phyloP scores from a whole-genome alignment of 2,329 filamentous ascomycete species.

The Calonectria naviculata region DNA sequence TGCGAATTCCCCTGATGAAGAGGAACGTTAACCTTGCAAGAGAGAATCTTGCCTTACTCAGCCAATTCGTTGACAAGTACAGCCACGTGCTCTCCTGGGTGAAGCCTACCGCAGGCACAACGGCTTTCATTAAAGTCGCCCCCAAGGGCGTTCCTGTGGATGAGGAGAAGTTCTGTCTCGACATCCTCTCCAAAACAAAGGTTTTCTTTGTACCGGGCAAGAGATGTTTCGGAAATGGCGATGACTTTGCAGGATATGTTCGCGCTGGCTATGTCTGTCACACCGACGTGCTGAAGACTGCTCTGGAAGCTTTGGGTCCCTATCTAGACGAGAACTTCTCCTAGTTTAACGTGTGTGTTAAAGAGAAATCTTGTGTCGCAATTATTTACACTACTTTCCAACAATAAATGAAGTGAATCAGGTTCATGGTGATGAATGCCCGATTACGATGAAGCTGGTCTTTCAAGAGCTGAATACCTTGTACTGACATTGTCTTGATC shows the following conservation, averaged over 20 bases:
- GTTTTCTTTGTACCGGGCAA: slow-evolving; percentile 14
- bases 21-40: slow-evolving; percentile 56
- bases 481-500: no score
- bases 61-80: slow-evolving; percentile 4
- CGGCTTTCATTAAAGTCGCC: slow-evolving; percentile 12
- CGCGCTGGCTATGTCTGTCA: slow-evolving; percentile 17
- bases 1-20: slow-evolving; percentile 54
- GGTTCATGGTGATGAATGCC: no score
- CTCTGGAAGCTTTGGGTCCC: slow-evolving; percentile 24
- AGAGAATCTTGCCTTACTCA: not conserved
- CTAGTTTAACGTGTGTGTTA: not conserved
- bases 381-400: no score
- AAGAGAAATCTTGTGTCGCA: not conserved
- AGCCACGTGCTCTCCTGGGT: slow-evolving; percentile 16
- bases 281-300: not conserved
- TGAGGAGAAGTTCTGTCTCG: slow-evolving; percentile 4
- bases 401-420: no score
- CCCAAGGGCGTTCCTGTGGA: not conserved
- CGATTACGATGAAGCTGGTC: no score
- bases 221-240: slow-evolving; percentile 11
- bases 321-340: slow-evolving; percentile 13
- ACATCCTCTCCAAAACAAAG: slow-evolving; percentile 6
- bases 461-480: no score
- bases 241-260: slow-evolving; percentile 20
- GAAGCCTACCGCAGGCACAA: slow-evolving; percentile 16